Conservation (phyloP, 768 basidiomycete species). For the Tylopilus subfusipes region DNA sequence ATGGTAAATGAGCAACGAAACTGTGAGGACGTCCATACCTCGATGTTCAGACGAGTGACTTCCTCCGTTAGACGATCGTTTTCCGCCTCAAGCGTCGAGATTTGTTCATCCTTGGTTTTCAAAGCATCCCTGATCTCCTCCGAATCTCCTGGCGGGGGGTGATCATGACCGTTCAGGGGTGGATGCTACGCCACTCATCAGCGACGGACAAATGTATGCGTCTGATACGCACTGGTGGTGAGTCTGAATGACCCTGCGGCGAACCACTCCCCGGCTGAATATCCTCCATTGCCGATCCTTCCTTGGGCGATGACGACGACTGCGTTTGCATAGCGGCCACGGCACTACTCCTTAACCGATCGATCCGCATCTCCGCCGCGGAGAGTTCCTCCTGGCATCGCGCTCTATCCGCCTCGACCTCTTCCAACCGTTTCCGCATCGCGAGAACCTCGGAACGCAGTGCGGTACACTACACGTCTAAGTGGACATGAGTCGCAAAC, state of each 20-base stretch:
- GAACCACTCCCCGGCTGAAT: constrained; percentile 40
- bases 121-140: constrained; percentile 34
- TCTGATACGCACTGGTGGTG: constrained; percentile 69
- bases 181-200: constrained; percentile 44
- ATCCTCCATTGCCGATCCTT: constrained; percentile 29
- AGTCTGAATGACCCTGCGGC: constrained; percentile 48
- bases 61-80: constrained; percentile 43
- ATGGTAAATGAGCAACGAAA: not conserved
- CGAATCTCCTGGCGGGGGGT: constrained; percentile 39
- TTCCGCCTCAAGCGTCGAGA: constrained; percentile 48
- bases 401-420: constrained; percentile 47
- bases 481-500: constrained; percentile 5
- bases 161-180: constrained; percentile 39
- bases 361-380: constrained; percentile 57
- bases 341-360: constrained; percentile 54
- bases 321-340: constrained; percentile 46
- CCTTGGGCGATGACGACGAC: constrained; percentile 31
- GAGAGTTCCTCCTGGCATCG: constrained; percentile 50
- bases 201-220: constrained; percentile 19
- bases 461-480: constrained; percentile 45
- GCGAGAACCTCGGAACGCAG: constrained; percentile 57
- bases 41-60: constrained; percentile 41
- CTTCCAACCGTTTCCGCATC: constrained; percentile 46
- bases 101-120: constrained; percentile 37
- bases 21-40: constrained; percentile 34